These are phyloP conservation scores for Erucastrum elatum DNA, from an alignment of 345 rosid species.

Conservation along the genomic window DNA sequence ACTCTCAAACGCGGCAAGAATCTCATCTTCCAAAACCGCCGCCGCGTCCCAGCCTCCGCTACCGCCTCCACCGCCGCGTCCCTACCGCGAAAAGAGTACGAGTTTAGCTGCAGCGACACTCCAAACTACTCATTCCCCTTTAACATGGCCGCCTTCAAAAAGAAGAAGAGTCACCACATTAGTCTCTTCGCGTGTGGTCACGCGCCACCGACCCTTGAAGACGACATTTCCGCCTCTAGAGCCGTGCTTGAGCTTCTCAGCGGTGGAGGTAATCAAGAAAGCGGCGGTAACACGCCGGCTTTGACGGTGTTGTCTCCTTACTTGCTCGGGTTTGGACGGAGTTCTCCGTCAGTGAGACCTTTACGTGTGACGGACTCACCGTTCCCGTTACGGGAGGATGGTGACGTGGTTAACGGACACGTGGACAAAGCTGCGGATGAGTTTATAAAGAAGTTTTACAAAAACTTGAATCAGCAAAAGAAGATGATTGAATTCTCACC, in stretches of 20 bases:
- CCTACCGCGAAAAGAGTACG: slow-evolving; percentile 52
- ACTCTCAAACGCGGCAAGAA: slow-evolving; percentile 81
- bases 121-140: slow-evolving; percentile 59
- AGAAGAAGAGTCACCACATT: slow-evolving; percentile 34
- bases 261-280: slow-evolving; percentile 24
- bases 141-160: slow-evolving; percentile 32
- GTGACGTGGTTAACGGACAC: slow-evolving; percentile 45
- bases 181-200: slow-evolving; percentile 64
- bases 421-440: slow-evolving; percentile 84
- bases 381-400: slow-evolving; percentile 60
- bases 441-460: slow-evolving; percentile 74
- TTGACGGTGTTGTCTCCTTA: slow-evolving; percentile 26
- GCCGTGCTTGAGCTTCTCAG: slow-evolving; percentile 62
- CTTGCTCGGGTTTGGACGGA: slow-evolving; percentile 52
- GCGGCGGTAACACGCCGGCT: slow-evolving; percentile 17
- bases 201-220: slow-evolving; percentile 61
- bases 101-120: slow-evolving; percentile 94
- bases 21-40: slow-evolving; percentile 63
- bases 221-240: slow-evolving; percentile 48
- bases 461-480: slow-evolving; percentile 50
- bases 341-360: slow-evolving; percentile 61
- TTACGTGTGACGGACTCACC: slow-evolving; percentile 94
- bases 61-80: neutral
- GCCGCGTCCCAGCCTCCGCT: slow-evolving; percentile 28
- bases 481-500: slow-evolving; percentile 21